Percentiles rank a stretch among this genome's conserved stretches.
Evolutionary conservation across 345 rosid genomes (phyloP).

Genomic region (Firmiana major): DNA sequence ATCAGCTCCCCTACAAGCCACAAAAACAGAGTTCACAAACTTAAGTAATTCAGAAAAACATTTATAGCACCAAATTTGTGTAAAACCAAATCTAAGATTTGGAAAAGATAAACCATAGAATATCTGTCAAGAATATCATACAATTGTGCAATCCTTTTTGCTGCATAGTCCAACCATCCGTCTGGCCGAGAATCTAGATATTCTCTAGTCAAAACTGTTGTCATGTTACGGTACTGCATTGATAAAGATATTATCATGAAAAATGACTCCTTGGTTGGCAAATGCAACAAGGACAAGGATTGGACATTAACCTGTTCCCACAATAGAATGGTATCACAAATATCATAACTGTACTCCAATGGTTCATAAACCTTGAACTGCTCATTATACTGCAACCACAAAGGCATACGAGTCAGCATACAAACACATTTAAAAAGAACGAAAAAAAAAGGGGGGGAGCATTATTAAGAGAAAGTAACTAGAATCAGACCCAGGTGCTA

Average conservation of each 20-base stretch:
- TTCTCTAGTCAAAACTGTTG: constrained; percentile 91
- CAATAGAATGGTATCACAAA: constrained; percentile 78
- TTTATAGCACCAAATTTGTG: background rate
- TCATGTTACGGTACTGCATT: constrained; percentile 94
- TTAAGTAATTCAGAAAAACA: background rate
- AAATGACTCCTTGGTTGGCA: constrained; percentile 8
- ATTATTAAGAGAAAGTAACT: constrained; percentile 7
- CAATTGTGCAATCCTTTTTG: constrained; percentile 89
- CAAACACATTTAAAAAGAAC: background rate
- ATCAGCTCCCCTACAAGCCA: constrained; percentile 63
- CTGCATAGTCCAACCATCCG: constrained; percentile 96
- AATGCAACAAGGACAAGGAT: background rate
- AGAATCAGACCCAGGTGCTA: constrained; percentile 79
- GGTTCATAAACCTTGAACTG: constrained; percentile 87
- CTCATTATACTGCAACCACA: constrained; percentile 61
- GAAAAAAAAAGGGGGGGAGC: background rate
- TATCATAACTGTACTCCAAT: constrained; percentile 80
- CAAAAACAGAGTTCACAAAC: constrained; percentile 9
- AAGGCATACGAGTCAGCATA: constrained; percentile 13
- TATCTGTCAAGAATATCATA: constrained; percentile 29
- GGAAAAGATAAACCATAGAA: background rate
- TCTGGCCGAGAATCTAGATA: constrained; percentile 86
- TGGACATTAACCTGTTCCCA: constrained; percentile 88
- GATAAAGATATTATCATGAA: constrained; percentile 26
- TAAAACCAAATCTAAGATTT: background rate